A percentile compares a stretch with the other conserved stretches of the same genome.
Conservation (phyloP, 371 early-diverging fungal species). For the Mortierella sp. region DNA sequence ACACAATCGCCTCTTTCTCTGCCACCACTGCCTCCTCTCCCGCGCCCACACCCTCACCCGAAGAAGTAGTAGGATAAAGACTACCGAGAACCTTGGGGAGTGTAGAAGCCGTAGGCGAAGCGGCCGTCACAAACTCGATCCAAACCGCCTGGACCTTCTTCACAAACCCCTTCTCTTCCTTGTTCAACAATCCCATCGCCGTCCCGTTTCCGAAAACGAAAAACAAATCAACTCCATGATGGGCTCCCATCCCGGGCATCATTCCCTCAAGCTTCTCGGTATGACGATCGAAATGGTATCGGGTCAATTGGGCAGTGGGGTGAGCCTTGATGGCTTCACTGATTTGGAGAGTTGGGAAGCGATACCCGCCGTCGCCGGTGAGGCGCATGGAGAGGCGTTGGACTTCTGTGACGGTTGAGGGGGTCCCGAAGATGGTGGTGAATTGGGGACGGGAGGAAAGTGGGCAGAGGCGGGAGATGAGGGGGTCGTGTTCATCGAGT, state of each 20-base stretch:
- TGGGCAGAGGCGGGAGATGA: constrained; percentile 16
- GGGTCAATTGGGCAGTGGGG: constrained; percentile 10
- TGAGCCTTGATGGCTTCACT: constrained; percentile 16
- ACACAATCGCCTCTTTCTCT: constrained; percentile 16
- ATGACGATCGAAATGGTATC: constrained; percentile 20
- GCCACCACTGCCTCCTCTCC: neutral
- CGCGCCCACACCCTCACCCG: neutral
- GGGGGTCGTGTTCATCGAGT: neutral
- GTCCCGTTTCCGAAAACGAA: constrained; percentile 7
- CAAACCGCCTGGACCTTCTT: constrained; percentile 14
- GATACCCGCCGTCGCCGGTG: neutral
- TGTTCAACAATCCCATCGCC: neutral
- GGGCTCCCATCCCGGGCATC: neutral
- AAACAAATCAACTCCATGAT: constrained; percentile 13
- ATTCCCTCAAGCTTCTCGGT: neutral
- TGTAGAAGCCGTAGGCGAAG: constrained; percentile 2
- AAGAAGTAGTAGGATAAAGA: neutral
- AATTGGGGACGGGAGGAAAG: constrained; percentile 7
- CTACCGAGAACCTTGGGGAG: neutral
- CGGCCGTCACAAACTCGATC: constrained; percentile 23
- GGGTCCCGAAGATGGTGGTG: constrained; percentile 17
- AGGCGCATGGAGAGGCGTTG: neutral
- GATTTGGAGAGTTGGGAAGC: neutral
- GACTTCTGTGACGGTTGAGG: constrained; percentile 17
- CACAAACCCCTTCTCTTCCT: neutral